Evolutionary conservation across 2,329 filamentous ascomycete genomes (phyloP), one percentile per base, ranked within the genome.

Genomic region (Fusarium tjaetaba): DNA sequence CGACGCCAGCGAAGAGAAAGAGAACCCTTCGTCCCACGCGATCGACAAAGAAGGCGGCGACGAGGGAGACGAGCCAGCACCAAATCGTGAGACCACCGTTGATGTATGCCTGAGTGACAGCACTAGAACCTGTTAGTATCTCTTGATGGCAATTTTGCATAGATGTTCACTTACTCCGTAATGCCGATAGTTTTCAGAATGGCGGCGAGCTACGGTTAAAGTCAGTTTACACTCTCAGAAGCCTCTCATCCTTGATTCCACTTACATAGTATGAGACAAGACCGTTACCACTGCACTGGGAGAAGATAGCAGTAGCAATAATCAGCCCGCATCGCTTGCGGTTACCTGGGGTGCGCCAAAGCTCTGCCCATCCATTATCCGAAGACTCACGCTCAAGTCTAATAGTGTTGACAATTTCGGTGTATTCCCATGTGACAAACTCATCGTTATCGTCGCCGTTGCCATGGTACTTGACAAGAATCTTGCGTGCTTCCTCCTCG

Each of bases 1-100:
- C 76, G 0, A 78, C 67, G 0, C 52, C 76, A 1, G 76, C 74
- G 10, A 78, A 73, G 5, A 78, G 67, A 41, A 78, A 78, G 2
- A 78, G 64, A 16, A 76, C 46, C 22, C 76, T 32, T 13, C 76
- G 65, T 41, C 76, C 76, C 7, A 78, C 67, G 13, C 71, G 67
- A 24, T 78, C 76, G 32, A 78, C 76, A 18, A 78, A 76, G 42
- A 78, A 78, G 34, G 76, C 76, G 45, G 74, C 58, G 24, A 58
- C 45, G 11, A 78, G 71, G 11, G 76, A 73, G 6, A 78, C 71
- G 1, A 78, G 62, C 71, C 71, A 78, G 51, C 69, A 76, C 74
- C 74, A 77, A 22, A 78, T 78, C 1, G 74, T 77, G 10, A 78
- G 59, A 4, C 76, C 76, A 1, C 74, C 76, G 43, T 78, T 78